Conservation (phyloP, 78 protist genomes). For the Guillardia theta region DNA sequence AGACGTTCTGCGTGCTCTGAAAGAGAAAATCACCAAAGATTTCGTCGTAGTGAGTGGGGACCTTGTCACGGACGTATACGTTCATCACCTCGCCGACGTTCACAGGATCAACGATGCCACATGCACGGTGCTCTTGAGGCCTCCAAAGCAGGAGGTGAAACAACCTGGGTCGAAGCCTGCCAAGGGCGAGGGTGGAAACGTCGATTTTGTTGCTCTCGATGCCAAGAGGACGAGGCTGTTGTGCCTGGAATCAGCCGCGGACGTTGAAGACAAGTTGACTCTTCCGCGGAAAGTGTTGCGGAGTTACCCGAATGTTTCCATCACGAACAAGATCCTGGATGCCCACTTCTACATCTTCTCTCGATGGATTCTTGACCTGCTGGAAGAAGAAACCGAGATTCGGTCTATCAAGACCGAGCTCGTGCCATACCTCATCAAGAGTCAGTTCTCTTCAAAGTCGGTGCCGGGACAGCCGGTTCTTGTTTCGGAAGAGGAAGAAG, state of each 20-base stretch:
- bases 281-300: neutral
- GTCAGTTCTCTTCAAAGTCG: neutral
- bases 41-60: conserved; percentile 71
- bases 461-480: neutral
- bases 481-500: neutral
- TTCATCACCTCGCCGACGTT: conserved; percentile 69
- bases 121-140: conserved; percentile 61
- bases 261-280: conserved; percentile 56
- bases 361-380: conserved; percentile 59
- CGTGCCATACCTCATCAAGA: conserved; percentile 55
- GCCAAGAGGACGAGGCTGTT: conserved; percentile 32
- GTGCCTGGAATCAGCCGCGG: conserved; percentile 66
- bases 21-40: conserved; percentile 61
- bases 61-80: conserved; percentile 64
- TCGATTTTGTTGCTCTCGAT: conserved; percentile 45
- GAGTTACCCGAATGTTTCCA: neutral
- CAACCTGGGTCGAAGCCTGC: neutral
- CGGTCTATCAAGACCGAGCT: conserved; percentile 48
- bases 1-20: conserved; percentile 65
- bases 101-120: conserved; percentile 68
- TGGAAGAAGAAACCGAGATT: conserved; percentile 14
- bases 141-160: neutral
- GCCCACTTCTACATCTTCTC: conserved; percentile 77
- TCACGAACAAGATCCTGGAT: conserved; percentile 63
- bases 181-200: conserved; percentile 23